Evolutionary conservation across 208 protist species (phyloP), one percentile per base, ranked within the genome.

Genomic region (Trichomonas vaginalis): DNA sequence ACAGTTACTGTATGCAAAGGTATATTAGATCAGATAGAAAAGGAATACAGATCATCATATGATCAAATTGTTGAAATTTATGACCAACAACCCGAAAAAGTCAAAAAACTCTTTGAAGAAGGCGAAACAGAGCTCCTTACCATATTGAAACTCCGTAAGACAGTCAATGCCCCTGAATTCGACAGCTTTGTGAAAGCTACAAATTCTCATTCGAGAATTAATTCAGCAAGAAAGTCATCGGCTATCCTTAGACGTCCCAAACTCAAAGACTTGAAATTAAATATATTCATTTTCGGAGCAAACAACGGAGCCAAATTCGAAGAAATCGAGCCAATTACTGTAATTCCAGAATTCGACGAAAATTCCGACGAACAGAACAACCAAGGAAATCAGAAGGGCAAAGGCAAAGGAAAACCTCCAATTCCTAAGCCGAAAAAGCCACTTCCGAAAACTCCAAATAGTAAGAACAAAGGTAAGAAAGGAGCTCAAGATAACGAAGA

Each of bases 31-130:
- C 35, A 45, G 17, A 92, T 92, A 27, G 86, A 92, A 47, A 92
- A 14, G 8, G 86, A 92, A 92, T 92, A 92, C 46, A 35, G 45
- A 92, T 39, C 40, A 39, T 51, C 21, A 2, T 92, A 92, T 51
- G 45, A 92, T 39, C 48, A 92, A 92, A 40, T 42, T n/a, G 45
- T 51, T 92, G n/a, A 92, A 56, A 92, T 92, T 51, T 92, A 92
- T 39, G 27, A 48, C 15, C 14, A 92, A 39, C 86, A 48, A 39
- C 45, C 86, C 21, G 56, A 70, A 48, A 56, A 56, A 92, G 45
- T 92, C 56, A 35, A 35, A 39, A 35, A 92, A 15, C 3, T 51
- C 14, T 92, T 51, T 47, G 45, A 92, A 56, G 27, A 48, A 39
- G 8, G 10, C 1, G 86, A 92, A 92, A 92, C 42, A 51, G 40